A percentile compares a stretch with the other conserved stretches of the same genome.
These are phyloP conservation scores for Metschnikowia lochheadii DNA, from an alignment of 805 yeast species.

Conservation along the genomic window DNA sequence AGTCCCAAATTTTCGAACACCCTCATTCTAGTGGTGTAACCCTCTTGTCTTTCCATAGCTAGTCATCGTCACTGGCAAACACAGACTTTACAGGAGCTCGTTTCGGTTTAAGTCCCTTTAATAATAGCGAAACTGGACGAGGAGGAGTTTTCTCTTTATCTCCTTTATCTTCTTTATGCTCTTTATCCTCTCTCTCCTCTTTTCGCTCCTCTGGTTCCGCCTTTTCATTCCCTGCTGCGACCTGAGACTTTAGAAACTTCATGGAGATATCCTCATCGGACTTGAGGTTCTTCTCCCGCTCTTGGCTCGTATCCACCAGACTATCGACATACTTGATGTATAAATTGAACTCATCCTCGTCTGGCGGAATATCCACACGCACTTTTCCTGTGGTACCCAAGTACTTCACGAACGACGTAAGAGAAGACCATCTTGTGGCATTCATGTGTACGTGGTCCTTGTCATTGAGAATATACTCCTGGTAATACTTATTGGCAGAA, in stretches of 20 bases:
- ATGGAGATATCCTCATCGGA: constrained; percentile 16
- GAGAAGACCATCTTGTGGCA: constrained; percentile 73
- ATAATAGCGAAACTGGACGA: constrained; percentile 11
- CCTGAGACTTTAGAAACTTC: constrained; percentile 14
- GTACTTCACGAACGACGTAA: constrained; percentile 63
- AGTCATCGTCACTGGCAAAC: constrained; percentile 9
- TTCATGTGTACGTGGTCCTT: constrained; percentile 86
- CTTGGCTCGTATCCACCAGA: neutral
- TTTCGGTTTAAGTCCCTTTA: constrained; percentile 12
- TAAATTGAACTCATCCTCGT: constrained; percentile 36
- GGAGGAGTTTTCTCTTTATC: neutral
- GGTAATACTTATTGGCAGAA: constrained; percentile 82
- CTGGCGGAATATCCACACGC: constrained; percentile 34
- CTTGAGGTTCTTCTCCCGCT: constrained; percentile 5
- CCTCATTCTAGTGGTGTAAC: too few species aligned
- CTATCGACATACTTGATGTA: constrained; percentile 29
- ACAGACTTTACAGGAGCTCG: constrained; percentile 3
- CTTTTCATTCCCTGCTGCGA: constrained; percentile 11
- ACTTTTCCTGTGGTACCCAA: constrained; percentile 57
- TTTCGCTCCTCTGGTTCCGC: neutral
- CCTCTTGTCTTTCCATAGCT: neutral
- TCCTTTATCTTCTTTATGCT: neutral
- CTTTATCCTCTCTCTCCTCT: neutral
- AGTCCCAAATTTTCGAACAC: too few species aligned
- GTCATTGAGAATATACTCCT: constrained; percentile 74